phyloP scores from a whole-genome alignment of 1,284 basidiomycete species.

The Ganoderma multipileum region DNA sequence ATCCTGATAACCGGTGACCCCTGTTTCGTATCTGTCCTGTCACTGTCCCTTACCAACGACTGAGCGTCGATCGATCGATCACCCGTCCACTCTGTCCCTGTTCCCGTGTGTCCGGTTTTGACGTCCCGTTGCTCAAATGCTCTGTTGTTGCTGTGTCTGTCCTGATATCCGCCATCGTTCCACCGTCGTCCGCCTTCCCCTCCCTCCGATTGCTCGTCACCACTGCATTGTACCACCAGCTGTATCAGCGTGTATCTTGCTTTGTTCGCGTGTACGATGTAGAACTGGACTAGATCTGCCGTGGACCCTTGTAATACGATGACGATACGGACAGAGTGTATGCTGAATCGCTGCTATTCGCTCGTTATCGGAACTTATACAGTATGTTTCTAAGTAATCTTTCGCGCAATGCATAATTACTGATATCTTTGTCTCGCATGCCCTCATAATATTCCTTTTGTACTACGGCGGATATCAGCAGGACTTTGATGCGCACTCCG shows the following conservation, averaged over 20 bases:
- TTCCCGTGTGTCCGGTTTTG: background rate
- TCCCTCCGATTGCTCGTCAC: background rate
- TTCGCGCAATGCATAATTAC: background rate
- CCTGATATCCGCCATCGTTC: background rate
- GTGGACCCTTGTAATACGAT: background rate
- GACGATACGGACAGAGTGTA: background rate
- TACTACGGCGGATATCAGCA: background rate
- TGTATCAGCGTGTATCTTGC: background rate
- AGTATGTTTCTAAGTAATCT: background rate
- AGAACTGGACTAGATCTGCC: background rate
- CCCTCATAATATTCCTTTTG: background rate
- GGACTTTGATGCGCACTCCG: background rate
- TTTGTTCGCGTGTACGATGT: background rate
- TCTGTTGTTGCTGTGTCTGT: background rate
- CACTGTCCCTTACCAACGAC: background rate
- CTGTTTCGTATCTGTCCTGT: background rate
- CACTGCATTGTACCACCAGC: slow-evolving; percentile 6
- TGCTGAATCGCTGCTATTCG: background rate
- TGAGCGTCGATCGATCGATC: background rate
- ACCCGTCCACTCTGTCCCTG: background rate
- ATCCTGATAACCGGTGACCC: background rate
- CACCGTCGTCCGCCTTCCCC: background rate
- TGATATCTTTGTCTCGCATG: background rate
- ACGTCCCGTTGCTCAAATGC: slow-evolving; percentile 1
- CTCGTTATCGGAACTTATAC: background rate